These are phyloP conservation scores for Besnoitia besnoiti DNA, from an alignment of 169 alveolate genomes.

Conservation along the genomic window DNA sequence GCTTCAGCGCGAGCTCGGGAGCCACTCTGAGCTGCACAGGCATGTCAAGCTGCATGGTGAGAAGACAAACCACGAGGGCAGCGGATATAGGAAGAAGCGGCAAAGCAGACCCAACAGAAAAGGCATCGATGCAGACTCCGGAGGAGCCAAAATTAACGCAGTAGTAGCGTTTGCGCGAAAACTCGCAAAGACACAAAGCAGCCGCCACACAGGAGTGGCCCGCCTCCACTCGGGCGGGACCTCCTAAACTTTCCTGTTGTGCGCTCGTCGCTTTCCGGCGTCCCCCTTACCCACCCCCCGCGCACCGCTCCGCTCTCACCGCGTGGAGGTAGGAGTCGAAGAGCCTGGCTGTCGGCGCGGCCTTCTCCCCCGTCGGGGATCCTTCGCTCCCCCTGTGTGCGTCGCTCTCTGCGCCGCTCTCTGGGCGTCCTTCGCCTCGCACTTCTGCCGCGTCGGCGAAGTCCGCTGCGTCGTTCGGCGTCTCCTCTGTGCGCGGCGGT, in stretches of 20 bases:
- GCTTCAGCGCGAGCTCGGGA: conserved; percentile 96
- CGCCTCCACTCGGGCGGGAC: too few relatives aligned
- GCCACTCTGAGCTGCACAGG: conserved; percentile 96
- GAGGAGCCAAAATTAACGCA: too few relatives aligned
- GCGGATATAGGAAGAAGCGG: background rate
- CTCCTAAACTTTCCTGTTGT: too few relatives aligned
- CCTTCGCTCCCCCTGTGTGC: background rate
- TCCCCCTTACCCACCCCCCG: too few relatives aligned
- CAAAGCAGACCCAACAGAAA: too few relatives aligned
- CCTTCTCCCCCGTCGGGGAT: background rate
- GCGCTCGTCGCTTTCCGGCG: too few relatives aligned
- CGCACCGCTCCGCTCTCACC: conserved; percentile 28
- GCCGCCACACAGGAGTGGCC: too few relatives aligned
- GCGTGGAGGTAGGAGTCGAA: conserved; percentile 39
- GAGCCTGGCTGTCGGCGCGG: background rate
- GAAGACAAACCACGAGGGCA: background rate
- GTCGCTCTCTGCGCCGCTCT: background rate
- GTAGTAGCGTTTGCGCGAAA: background rate
- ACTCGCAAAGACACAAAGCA: too few relatives aligned
- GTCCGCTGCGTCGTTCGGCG: background rate
- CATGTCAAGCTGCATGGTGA: conserved; percentile 79
- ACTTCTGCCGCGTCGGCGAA: background rate
- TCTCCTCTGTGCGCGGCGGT: background rate
- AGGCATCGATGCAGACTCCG: too few relatives aligned
- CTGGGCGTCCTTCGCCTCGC: background rate